Base-by-base conservation (phyloP, 2,329 filamentous ascomycete species). In the Monilinia vaccinii-corymbosi region DNA sequence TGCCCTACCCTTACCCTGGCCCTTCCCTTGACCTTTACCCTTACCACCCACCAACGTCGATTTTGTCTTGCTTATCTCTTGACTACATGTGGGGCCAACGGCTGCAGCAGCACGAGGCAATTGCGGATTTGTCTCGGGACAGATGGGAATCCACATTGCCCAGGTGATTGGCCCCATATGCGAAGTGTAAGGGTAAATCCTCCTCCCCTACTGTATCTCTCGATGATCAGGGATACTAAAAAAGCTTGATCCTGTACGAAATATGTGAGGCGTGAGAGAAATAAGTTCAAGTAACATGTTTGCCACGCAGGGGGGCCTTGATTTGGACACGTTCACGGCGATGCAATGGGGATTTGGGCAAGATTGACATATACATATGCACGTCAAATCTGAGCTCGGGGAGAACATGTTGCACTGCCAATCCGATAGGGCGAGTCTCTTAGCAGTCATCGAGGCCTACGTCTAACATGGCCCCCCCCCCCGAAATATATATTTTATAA, bases 41-140 rank as follows among this genome's bases (percentile, higher is more conserved):
- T n/a, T n/a, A n/a, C n/a, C n/a, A n/a, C n/a, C n/a, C 38, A 50
- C 32, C 18, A 23, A 58, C 55, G 55, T 58, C 45, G 23, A 31
- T 58, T 58, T 58, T 58, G 55, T 32, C 45, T 58, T 50, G 34
- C 36, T 58, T 18, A 44, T 44, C 51, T 38, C 51, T 53, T 32
- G 8, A 16, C 4, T 42, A 44, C 42, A 16, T 44, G n/a, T 53
- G 51, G 51, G 28, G 18, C 51, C 28, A 53, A 53, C 51, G 28
- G 38, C 38, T n/a, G 44, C 38, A 4, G 44, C 38, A 4, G 51
- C 51, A 44, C 38, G n/a, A 53, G 28, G 38, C 38, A 32, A 44
- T 38, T 38, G 23, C 48, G 38, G 38, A 44, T 44, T 53, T 44
- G 51, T 44, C 51, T 53, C 51, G 50, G 50, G 36, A 21, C 13